These are phyloP conservation scores for Lonicera japonica DNA, from an alignment of 129 eudicot species.

Conservation along the genomic window DNA sequence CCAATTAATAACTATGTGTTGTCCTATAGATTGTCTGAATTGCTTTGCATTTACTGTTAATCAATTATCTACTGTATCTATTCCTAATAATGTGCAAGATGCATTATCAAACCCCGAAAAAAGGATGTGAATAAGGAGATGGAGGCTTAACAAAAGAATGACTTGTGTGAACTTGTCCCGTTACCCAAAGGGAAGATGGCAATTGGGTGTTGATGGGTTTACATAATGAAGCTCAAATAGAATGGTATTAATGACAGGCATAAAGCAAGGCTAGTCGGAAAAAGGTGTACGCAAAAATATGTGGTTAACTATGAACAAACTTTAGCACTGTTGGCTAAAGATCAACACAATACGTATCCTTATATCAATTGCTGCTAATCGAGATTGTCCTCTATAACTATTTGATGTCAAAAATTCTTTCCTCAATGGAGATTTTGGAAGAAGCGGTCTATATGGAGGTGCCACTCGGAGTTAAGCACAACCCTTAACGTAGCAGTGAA, in stretches of 20 bases:
- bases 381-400: slow-evolving; percentile 5
- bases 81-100: too few relatives aligned
- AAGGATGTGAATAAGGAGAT: slow-evolving; percentile 8
- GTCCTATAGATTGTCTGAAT: background rate
- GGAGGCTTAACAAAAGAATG: slow-evolving; percentile 10
- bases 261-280: slow-evolving; percentile 1
- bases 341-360: slow-evolving; percentile 8
- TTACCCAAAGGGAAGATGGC: too few relatives aligned
- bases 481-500: too few relatives aligned
- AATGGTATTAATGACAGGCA: background rate
- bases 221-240: background rate
- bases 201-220: slow-evolving; percentile 6
- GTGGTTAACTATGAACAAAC: too few relatives aligned
- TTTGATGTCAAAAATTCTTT: slow-evolving; percentile 9
- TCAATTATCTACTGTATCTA: too few relatives aligned
- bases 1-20: slow-evolving; percentile 12
- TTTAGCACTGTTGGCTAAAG: too few relatives aligned
- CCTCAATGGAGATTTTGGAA: slow-evolving; percentile 5
- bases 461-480: slow-evolving; percentile 12
- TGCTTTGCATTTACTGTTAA: background rate
- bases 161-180: too few relatives aligned
- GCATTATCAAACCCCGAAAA: background rate
- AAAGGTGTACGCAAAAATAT: too few relatives aligned
- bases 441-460: slow-evolving; percentile 11
- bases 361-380: slow-evolving; percentile 1